Percentiles rank a stretch among this genome's conserved stretches.
phyloP scores from a whole-genome alignment of 768 basidiomycete species.

The Chalciporus chontae region DNA sequence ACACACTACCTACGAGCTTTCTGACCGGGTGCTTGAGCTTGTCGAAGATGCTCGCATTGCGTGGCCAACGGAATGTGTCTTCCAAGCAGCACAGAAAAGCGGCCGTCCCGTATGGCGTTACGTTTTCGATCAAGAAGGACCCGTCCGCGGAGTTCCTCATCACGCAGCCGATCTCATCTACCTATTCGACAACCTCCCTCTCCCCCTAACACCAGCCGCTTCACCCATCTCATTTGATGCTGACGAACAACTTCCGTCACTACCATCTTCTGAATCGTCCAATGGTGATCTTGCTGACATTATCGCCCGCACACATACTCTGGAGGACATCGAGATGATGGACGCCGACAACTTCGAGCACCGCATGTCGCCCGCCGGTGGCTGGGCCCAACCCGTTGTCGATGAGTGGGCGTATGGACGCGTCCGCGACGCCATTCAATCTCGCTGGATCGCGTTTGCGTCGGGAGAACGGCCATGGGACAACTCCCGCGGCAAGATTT shows the following conservation, averaged over 20 bases:
- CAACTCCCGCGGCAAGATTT: slow-evolving; percentile 54
- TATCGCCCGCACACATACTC: slow-evolving; percentile 14
- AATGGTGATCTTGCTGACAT: slow-evolving; percentile 17
- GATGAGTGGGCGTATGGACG: slow-evolving; percentile 64
- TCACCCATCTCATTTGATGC: slow-evolving; percentile 33
- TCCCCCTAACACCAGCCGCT: slow-evolving; percentile 39
- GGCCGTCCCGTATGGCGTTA: slow-evolving; percentile 74
- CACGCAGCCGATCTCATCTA: slow-evolving; percentile 74
- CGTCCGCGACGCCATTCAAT: slow-evolving; percentile 69
- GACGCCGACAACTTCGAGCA: slow-evolving; percentile 20
- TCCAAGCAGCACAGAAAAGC: slow-evolving; percentile 44
- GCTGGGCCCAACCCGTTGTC: slow-evolving; percentile 57
- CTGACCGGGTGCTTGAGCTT: slow-evolving; percentile 66
- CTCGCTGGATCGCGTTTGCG: slow-evolving; percentile 73
- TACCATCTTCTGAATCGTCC: slow-evolving; percentile 30
- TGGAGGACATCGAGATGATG: slow-evolving; percentile 28
- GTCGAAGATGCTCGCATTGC: slow-evolving; percentile 72
- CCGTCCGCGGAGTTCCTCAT: slow-evolving; percentile 59
- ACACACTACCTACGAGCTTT: slow-evolving; percentile 63
- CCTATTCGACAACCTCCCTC: slow-evolving; percentile 72
- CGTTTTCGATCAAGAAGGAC: slow-evolving; percentile 79
- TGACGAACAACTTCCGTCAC: slow-evolving; percentile 30
- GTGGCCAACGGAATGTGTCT: slow-evolving; percentile 72
- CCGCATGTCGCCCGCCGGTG: slow-evolving; percentile 23
- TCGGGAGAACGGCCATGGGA: slow-evolving; percentile 71